Base-by-base conservation (phyloP, 106 monocot genomes). In the Apostasia shenzhenica region DNA sequence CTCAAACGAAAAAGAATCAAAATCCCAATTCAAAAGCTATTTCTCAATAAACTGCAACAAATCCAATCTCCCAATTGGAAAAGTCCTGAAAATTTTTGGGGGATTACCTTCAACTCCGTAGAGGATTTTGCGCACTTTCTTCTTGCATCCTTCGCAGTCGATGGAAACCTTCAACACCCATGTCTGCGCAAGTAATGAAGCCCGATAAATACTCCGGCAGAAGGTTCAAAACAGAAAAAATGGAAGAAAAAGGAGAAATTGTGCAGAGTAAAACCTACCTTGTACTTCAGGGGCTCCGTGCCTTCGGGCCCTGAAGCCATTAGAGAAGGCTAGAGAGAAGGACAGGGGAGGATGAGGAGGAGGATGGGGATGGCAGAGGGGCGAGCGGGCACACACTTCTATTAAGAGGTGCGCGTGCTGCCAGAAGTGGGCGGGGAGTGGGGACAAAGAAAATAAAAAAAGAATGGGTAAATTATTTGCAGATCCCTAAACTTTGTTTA, bases 131-230 rank as follows among this genome's bases (percentile, higher is more conserved):
- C 42, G 53, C 52, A 76, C 68, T 69, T 76, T 76, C 69, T 62
- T 76, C 69, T 69, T 60, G 75, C 75, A 76, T 52, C 68, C 75
- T 76, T 62, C 72, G 58, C 84, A 89, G 73, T 93, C 84, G 67
- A 86, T 91, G 37, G 84, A 83, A 43, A 88, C 83, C 75, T 77
- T 85, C 45, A 92, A 49, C n/a, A 74, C 75, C 73, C 74, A 83
- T 12, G 55, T 83, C 91, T 92, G 75, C 13, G 1, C 6, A 42
- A 42, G 0, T 8, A 59, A 12, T 45, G 56, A 45, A 63, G 5
- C 6, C 4, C 5, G 62, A 62, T 62, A 11, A 50, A 47, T 11
- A 5, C 45, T 14, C 8, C 4, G 40, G 10, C 47, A 5, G 11
- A 12, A 41, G 38, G 1, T 40, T 38, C 8, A 54, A 51, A 13